phyloP scores from a whole-genome alignment of 768 basidiomycete species.

The Russula lepida region DNA sequence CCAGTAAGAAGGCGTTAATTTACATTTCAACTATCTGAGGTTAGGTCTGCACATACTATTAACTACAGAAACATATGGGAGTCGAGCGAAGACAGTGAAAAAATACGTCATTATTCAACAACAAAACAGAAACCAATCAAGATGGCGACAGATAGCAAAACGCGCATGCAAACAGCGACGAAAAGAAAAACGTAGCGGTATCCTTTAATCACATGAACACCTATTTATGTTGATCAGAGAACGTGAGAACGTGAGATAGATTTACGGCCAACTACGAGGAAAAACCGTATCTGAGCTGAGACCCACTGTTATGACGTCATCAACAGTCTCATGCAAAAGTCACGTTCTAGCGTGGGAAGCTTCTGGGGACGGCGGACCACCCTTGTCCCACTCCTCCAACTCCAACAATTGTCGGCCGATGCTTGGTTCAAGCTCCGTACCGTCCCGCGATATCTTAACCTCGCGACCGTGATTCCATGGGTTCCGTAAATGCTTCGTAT shows the following conservation, averaged over 20 bases:
- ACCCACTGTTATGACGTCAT: background rate
- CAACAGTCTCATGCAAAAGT: too few relatives aligned
- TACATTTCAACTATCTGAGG: background rate
- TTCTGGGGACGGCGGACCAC: too few relatives aligned
- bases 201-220: too few relatives aligned
- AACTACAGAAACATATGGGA: background rate
- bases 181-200: too few relatives aligned
- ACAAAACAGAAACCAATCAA: background rate
- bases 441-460: slow-evolving; percentile 78
- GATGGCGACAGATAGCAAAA: background rate
- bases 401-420: slow-evolving; percentile 61
- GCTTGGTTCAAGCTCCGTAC: slow-evolving; percentile 82
- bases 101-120: too few relatives aligned
- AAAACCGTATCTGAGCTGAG: slow-evolving; percentile 9
- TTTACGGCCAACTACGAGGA: too few relatives aligned
- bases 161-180: background rate
- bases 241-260: too few relatives aligned
- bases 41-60: background rate
- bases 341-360: too few relatives aligned
- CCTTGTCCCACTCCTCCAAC: slow-evolving; percentile 65
- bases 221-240: too few relatives aligned
- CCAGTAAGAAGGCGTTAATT: too few relatives aligned
- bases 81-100: background rate
- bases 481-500: slow-evolving; percentile 75
- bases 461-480: slow-evolving; percentile 87